These are phyloP conservation scores for Tetrahymena elliotti DNA, from an alignment of 73 alveolate genomes.

Conservation along the genomic window DNA sequence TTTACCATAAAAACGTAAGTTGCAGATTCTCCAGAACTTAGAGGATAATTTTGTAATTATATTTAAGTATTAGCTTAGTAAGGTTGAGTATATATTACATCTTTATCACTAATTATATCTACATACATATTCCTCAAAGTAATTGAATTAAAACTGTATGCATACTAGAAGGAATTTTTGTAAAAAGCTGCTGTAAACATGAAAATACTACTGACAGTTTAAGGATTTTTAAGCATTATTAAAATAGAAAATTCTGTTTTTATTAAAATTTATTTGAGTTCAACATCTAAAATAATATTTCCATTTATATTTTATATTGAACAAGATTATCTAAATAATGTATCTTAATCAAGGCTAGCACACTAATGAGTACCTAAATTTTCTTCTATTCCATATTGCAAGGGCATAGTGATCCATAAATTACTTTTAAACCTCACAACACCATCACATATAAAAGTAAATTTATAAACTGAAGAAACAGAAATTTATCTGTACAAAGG, in stretches of 20 bases:
- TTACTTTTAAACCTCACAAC: neutral
- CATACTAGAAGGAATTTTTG: neutral
- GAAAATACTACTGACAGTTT: neutral
- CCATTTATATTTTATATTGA: neutral
- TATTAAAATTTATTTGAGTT: neutral
- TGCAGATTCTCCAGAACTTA: neutral
- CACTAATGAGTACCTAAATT: neutral
- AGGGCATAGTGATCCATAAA: neutral
- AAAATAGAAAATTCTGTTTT: neutral
- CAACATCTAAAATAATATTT: neutral
- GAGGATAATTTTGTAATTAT: neutral
- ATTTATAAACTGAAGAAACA: neutral
- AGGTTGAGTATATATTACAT: neutral
- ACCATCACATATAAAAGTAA: neutral
- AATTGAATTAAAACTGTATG: neutral
- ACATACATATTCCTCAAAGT: neutral
- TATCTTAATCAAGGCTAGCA: neutral
- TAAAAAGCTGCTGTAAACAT: neutral
- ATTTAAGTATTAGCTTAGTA: neutral
- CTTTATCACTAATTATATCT: neutral
- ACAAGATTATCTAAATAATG: neutral
- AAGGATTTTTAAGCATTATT: neutral
- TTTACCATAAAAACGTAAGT: neutral
- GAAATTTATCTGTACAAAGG: neutral
- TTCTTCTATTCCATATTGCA: neutral